phyloP scores from a whole-genome alignment of 208 protist species.

The Angomonas deanei region DNA sequence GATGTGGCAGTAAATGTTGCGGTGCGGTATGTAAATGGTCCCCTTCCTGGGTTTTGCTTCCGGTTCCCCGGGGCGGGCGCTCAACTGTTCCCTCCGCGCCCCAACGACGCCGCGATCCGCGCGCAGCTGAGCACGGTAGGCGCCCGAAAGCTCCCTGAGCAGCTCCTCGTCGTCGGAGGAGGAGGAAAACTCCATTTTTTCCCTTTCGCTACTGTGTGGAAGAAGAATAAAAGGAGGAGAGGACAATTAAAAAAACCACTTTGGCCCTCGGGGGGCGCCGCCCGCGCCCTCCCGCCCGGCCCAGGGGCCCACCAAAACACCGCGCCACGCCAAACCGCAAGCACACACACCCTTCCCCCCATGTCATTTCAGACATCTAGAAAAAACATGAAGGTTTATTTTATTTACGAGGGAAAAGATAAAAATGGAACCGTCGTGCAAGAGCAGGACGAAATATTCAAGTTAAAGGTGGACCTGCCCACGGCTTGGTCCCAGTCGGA shows the following conservation, averaged over 20 bases:
- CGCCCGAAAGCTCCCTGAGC: conserved; percentile 30
- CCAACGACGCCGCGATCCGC: conserved; percentile 29
- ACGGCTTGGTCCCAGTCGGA: conserved; percentile 18
- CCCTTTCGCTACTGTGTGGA: background rate
- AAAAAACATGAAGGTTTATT: conserved; percentile 67
- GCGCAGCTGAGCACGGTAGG: conserved; percentile 14
- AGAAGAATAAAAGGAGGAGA: background rate
- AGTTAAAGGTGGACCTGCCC: conserved; percentile 47
- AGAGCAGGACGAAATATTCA: conserved; percentile 31
- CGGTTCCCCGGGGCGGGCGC: conserved; percentile 24
- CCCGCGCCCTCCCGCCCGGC: too few relatives aligned
- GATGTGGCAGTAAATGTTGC: conserved; percentile 51
- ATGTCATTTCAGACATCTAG: background rate
- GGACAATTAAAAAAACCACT: background rate
- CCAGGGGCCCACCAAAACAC: too few relatives aligned
- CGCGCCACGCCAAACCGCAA: too few relatives aligned
- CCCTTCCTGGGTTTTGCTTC: conserved; percentile 40
- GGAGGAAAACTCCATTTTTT: conserved; percentile 44
- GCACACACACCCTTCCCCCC: background rate
- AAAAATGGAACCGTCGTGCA: conserved; percentile 19
- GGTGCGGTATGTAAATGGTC: conserved; percentile 50
- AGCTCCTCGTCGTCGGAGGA: conserved; percentile 64
- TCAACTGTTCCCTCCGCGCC: conserved; percentile 5
- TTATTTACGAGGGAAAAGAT: conserved; percentile 65
- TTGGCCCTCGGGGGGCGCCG: too few relatives aligned